Evolutionary conservation across 306 rosid species (phyloP), one percentile per base, ranked within the genome.

Genomic region (Arachis hypogaea): DNA sequence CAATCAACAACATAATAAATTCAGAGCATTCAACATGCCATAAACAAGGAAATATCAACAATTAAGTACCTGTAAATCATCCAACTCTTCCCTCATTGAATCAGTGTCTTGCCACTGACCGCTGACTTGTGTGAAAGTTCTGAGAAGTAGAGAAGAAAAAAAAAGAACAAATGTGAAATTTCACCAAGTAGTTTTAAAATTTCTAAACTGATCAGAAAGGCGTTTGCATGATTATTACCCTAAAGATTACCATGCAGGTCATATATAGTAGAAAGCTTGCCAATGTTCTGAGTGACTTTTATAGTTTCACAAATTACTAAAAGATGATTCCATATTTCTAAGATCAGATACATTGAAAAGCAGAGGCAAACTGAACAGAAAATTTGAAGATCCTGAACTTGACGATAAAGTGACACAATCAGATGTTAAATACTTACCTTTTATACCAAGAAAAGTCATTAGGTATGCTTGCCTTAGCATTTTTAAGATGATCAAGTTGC

Each of bases 381-480:
- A 49, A 36, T 63, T 71, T 22, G 33, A 66, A 62, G 73, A 77
- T 73, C 63, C 71, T 47, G 59, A 56, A 68, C 77, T 29, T 47
- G 33, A 72, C 65, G 50, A 75, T 30, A 64, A 61, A 59, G 75
- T 38, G 45, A 40, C 60, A 69, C 67, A 28, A 54, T 44, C 18
- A 18, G 66, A 54, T 67, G 43, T 16, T 22, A 66, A 58, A 78
- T 59, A 3, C 86, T 69, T 86, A 94, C 98, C 98, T 91, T 73
- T 94, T 94, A 73, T 94, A 94, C 98, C 98, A 94, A 59, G 98
- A 89, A 81, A 94, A 94, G 78, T 94, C 98, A 81, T 94, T 94
- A 49, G 98, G 98, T 89, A 91, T 94, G 92, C 96, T 94, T 56
- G 98, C 96, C 88, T 91, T 94, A 16, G 97, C 95, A 80, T 94